These are phyloP conservation scores for Pleurotus sapidus DNA, from an alignment of 768 basidiomycete genomes.

Conservation along the genomic window DNA sequence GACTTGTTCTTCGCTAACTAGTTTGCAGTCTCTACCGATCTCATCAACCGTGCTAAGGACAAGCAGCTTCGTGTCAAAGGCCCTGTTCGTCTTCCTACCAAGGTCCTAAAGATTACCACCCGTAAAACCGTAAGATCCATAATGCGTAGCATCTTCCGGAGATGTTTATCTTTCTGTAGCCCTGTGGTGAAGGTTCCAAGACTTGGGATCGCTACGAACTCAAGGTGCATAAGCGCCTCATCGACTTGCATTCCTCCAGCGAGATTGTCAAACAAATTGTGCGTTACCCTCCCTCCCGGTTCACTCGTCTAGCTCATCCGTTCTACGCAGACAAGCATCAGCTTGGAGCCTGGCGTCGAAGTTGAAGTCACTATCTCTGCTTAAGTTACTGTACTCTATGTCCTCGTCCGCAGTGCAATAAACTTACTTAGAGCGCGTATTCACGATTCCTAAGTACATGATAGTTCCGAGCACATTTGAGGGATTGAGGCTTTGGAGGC, in stretches of 20 bases:
- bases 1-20: not conserved
- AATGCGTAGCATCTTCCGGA: too few species aligned
- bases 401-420: not conserved
- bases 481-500: too few species aligned
- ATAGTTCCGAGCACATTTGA: too few species aligned
- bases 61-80: conserved; percentile 99
- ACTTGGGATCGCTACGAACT: conserved; percentile 99
- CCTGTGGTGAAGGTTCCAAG: conserved; percentile 99
- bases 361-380: conserved; percentile 96
- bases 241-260: conserved; percentile 97
- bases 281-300: conserved; percentile 26
- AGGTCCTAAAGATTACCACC: conserved; percentile 98
- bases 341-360: conserved; percentile 98
- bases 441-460: too few species aligned
- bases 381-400: conserved; percentile 27
- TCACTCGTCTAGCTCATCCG: not conserved
- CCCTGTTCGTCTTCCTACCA: conserved; percentile 97
- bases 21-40: conserved; percentile 83
- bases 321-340: conserved; percentile 82
- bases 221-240: conserved; percentile 99
- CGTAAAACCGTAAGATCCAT: conserved; percentile 83
- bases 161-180: conserved; percentile 39
- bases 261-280: conserved; percentile 99
- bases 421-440: not conserved
- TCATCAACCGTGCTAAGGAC: conserved; percentile 99